phyloP scores from a whole-genome alignment of 73 alveolate species.

The Paramecium caudatum region DNA sequence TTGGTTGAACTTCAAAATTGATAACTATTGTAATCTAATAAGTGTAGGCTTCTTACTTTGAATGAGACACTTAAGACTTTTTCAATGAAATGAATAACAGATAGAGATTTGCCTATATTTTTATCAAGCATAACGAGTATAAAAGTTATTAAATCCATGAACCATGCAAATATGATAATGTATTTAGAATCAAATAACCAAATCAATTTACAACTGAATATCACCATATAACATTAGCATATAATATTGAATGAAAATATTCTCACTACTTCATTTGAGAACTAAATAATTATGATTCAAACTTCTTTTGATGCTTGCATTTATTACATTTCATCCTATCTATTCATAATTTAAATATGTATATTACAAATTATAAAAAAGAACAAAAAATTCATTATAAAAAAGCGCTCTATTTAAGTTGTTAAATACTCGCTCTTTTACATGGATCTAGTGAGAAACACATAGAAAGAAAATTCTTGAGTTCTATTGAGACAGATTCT shows the following conservation, averaged over 20 bases:
- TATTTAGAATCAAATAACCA: slow-evolving; percentile 61
- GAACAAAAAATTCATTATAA: slow-evolving; percentile 11
- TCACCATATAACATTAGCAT: slow-evolving; percentile 31
- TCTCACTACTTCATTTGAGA: slow-evolving; percentile 34
- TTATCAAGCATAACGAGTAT: slow-evolving; percentile 3
- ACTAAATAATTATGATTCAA: too few species aligned
- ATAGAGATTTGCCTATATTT: background rate
- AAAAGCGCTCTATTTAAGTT: slow-evolving; percentile 42
- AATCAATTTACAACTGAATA: slow-evolving; percentile 16
- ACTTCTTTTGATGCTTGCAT: too few species aligned
- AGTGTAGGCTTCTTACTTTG: background rate
- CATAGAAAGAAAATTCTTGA: slow-evolving; percentile 43
- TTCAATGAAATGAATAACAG: slow-evolving; percentile 29
- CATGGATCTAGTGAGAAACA: slow-evolving; percentile 72
- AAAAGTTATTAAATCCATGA: slow-evolving; percentile 11
- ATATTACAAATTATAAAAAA: slow-evolving; percentile 18
- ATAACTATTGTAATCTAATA: slow-evolving; percentile 34
- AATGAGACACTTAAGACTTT: slow-evolving; percentile 7
- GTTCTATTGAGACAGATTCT: slow-evolving; percentile 38
- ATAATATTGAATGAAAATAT: background rate
- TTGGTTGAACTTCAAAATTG: slow-evolving; percentile 26
- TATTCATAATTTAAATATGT: too few species aligned
- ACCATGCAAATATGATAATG: slow-evolving; percentile 53
- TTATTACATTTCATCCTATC: too few species aligned
- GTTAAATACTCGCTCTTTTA: slow-evolving; percentile 65